These are phyloP conservation scores for Sambucus nigra DNA, from an alignment of 129 eudicot genomes.

Conservation along the genomic window DNA sequence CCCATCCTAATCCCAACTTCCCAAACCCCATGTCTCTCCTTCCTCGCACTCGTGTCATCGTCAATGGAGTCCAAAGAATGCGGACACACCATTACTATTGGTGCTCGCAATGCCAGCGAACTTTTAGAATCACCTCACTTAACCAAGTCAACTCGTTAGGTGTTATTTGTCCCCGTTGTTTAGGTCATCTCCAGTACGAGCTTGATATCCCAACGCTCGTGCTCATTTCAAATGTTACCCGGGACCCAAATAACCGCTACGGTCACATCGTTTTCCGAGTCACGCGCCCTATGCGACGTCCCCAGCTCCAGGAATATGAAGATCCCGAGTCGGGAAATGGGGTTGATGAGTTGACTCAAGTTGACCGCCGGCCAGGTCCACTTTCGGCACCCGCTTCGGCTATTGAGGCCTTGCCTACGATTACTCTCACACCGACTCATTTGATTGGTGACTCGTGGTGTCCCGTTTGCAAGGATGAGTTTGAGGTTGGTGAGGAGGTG, in stretches of 20 bases:
- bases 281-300: slow-evolving; percentile 29
- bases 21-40: slow-evolving; percentile 34
- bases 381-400: slow-evolving; percentile 29
- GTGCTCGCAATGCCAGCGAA: slow-evolving; percentile 63
- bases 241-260: slow-evolving; percentile 24
- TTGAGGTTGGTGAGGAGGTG: slow-evolving; percentile 46
- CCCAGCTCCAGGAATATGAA: background rate
- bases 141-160: slow-evolving; percentile 24
- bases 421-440: slow-evolving; percentile 31
- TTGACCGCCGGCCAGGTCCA: slow-evolving; percentile 24
- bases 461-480: slow-evolving; percentile 77
- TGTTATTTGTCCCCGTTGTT: slow-evolving; percentile 52
- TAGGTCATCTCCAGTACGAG: slow-evolving; percentile 37
- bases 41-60: slow-evolving; percentile 49
- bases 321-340: slow-evolving; percentile 2
- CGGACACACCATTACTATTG: slow-evolving; percentile 67
- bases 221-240: slow-evolving; percentile 17
- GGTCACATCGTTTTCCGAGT: slow-evolving; percentile 33
- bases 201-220: slow-evolving; percentile 51
- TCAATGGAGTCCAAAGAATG: slow-evolving; percentile 57
- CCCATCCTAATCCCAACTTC: background rate
- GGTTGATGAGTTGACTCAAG: slow-evolving; percentile 16
- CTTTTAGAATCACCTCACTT: slow-evolving; percentile 46
- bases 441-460: slow-evolving; percentile 43
- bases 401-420: slow-evolving; percentile 38